Conservation (phyloP, 306 rosid species). For the Lathyrus sativus region DNA sequence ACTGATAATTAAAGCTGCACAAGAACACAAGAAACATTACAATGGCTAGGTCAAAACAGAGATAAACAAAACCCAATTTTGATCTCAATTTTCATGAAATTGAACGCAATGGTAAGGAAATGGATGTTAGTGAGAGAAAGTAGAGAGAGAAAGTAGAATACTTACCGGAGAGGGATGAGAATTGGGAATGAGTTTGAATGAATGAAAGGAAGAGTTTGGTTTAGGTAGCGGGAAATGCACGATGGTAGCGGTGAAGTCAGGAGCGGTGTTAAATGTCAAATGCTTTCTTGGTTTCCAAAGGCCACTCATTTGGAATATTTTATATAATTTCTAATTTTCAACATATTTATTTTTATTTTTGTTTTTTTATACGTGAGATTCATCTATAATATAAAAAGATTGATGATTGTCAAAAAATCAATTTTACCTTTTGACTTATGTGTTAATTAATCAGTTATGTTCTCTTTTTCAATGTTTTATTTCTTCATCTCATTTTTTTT, state of each 20-base stretch:
- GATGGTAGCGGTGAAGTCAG: neutral
- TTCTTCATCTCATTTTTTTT: too few species aligned
- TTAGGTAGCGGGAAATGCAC: too few species aligned
- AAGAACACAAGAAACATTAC: neutral
- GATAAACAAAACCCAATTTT: neutral
- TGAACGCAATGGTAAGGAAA: too few species aligned
- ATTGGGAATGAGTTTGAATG: neutral
- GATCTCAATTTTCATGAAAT: neutral
- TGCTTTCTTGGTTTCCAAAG: neutral
- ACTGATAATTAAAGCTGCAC: neutral
- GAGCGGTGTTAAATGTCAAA: conserved; percentile 10
- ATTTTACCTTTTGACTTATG: too few species aligned
- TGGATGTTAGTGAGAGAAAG: too few species aligned
- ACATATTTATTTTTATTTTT: neutral
- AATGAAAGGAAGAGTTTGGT: neutral
- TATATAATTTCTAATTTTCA: conserved; percentile 8
- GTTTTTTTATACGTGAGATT: too few species aligned
- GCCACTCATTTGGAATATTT: neutral
- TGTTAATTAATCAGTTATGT: too few species aligned
- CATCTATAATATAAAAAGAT: too few species aligned
- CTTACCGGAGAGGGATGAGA: neutral
- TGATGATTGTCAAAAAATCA: too few species aligned
- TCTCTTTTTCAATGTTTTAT: too few species aligned
- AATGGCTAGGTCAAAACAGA: neutral
- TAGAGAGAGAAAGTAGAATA: too few species aligned